Conservation (phyloP, 2,329 filamentous ascomycete species). For the Hirsutella thompsonii region DNA sequence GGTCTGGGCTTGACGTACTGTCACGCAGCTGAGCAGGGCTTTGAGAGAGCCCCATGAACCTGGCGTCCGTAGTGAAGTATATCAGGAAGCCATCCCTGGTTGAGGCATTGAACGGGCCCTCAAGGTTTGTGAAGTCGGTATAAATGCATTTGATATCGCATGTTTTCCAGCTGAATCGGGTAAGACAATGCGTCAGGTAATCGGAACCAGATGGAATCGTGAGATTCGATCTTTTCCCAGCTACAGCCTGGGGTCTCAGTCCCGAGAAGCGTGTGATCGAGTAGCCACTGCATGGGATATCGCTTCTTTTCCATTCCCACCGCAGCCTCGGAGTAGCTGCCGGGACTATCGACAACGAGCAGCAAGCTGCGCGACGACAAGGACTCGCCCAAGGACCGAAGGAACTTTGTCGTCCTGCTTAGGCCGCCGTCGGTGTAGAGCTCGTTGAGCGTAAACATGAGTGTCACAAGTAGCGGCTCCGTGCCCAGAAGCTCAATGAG, state of each 20-base stretch:
- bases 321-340: slow-evolving; percentile 76
- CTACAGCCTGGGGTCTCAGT: slow-evolving; percentile 20
- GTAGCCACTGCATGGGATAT: slow-evolving; percentile 89
- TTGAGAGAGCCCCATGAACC: too few species aligned
- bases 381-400: slow-evolving; percentile 52
- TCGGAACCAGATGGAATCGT: slow-evolving; percentile 80
- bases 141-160: slow-evolving; percentile 87
- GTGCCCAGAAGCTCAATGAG: slow-evolving; percentile 19
- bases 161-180: slow-evolving; percentile 80
- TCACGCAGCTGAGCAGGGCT: too few species aligned
- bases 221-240: slow-evolving; percentile 65
- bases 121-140: slow-evolving; percentile 35
- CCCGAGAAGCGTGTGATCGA: slow-evolving; percentile 66
- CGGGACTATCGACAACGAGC: slow-evolving; percentile 83
- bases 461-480: slow-evolving; percentile 49
- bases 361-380: slow-evolving; percentile 51
- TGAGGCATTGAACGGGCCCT: background rate
- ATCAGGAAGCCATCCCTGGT: background rate
- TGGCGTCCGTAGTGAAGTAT: too few species aligned
- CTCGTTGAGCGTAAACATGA: slow-evolving; percentile 94
- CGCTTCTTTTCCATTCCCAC: slow-evolving; percentile 49
- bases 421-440: slow-evolving; percentile 69
- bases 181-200: slow-evolving; percentile 56
- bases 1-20: slow-evolving; percentile 53
- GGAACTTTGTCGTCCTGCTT: slow-evolving; percentile 61